Evolutionary conservation across 345 rosid genomes (phyloP), one percentile per base, ranked within the genome.

Genomic region (Melastoma malabathricum): DNA sequence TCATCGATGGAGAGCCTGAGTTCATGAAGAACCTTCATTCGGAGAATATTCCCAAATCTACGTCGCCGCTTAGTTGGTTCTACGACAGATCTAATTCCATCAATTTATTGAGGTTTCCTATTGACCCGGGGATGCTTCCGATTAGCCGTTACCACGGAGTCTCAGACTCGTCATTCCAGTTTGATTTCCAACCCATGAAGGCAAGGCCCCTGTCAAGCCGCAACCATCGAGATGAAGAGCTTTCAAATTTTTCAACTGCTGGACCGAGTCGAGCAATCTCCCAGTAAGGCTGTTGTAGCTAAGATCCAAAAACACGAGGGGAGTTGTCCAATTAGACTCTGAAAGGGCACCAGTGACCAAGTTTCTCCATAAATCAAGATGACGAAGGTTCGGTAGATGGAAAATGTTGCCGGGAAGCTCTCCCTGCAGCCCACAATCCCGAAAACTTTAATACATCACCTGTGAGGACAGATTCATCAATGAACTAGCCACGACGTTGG

Each of bases 201-300:
- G 31, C 18, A 52, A 6, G 2, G 4, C 10, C 14, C 46, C 29
- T 1, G 2, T n/a, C 15, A 52, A 14, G 14, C 3, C 13, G 46
- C 49, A 54, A 0, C 5, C 0, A 0, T 0, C 0, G 12, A 43
- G 49, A 23, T 10, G 0, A 0, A 23, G 3, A 22, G 0, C 1
- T 19, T 17, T 54, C 23, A 54, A 2, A 41, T 41, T 39, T 13
- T 2, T 14, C 5, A 43, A 10, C 10, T 54, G 29, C 8, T 16
- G 5, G 0, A 54, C 22, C 15, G 31, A 54, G 1, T 20, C 9
- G 0, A 13, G 57, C n/a, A 43, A 2, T 13, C 44, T 20, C 17
- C 45, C 0, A 1, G 5, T 18, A 0, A 43, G 9, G 45, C 12
- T 5, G 10, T 45, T n/a, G 2, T 0, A 0, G 0, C 4, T 18